Evolutionary conservation across 495 filamentous ascomycete genomes (phyloP).

Genomic region (Tuber indicum): DNA sequence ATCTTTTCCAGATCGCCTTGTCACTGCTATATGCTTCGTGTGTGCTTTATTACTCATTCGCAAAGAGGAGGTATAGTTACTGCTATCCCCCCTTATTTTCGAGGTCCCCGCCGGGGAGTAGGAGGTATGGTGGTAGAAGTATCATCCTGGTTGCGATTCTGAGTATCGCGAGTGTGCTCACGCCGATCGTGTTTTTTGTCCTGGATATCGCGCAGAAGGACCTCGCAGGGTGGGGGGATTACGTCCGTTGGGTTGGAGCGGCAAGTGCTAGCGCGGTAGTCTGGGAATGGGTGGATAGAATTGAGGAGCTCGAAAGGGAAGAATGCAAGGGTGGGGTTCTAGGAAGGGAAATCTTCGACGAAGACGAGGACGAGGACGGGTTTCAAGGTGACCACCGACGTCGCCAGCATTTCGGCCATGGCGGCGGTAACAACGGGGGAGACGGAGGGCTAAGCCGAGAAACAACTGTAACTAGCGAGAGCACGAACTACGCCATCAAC

Average conservation of each 20-base stretch:
- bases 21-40: slow-evolving; percentile 88
- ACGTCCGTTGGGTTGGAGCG: slow-evolving; percentile 94
- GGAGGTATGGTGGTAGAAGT: slow-evolving; percentile 62
- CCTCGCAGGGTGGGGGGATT: slow-evolving; percentile 92
- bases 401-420: not conserved
- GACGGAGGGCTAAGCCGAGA: slow-evolving; percentile 22
- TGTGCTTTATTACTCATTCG: slow-evolving; percentile 90
- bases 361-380: slow-evolving; percentile 58
- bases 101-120: slow-evolving; percentile 24
- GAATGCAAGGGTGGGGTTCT: slow-evolving; percentile 94
- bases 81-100: slow-evolving; percentile 59
- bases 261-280: slow-evolving; percentile 94
- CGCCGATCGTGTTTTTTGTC: slow-evolving; percentile 93
- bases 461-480: slow-evolving; percentile 25
- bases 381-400: slow-evolving; percentile 15
- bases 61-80: slow-evolving; percentile 87
- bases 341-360: slow-evolving; percentile 90
- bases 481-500: slow-evolving; percentile 29
- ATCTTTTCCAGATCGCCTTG: slow-evolving; percentile 84
- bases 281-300: slow-evolving; percentile 99
- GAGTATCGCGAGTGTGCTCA: slow-evolving; percentile 70
- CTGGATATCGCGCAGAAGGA: slow-evolving; percentile 82
- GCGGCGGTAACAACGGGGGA: slow-evolving; percentile 1
- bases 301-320: slow-evolving; percentile 89
- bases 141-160: slow-evolving; percentile 78